Evolutionary conservation across 2,329 filamentous ascomycete species (phyloP).

Genomic region (Mycosphaerella arachidis): DNA sequence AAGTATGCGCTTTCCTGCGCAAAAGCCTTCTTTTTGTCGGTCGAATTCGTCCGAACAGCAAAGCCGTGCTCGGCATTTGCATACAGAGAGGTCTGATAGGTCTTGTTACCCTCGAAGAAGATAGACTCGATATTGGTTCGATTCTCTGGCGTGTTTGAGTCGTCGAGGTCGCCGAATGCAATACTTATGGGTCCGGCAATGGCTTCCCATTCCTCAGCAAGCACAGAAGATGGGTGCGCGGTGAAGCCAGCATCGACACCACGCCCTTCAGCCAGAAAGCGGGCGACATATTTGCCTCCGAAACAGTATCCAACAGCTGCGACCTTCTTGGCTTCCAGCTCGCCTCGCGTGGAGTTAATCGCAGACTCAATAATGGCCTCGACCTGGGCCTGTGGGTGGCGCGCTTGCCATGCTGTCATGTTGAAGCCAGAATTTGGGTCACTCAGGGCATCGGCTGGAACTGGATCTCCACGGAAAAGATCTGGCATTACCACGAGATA

Average conservation of each 20-base stretch:
- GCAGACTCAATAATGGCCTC: constrained; percentile 46
- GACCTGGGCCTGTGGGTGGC: constrained; percentile 39
- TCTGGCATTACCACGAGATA: constrained; percentile 35
- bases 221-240: constrained; percentile 67
- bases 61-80: constrained; percentile 34
- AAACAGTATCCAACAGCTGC: constrained; percentile 71
- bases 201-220: constrained; percentile 59
- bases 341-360: constrained; percentile 47
- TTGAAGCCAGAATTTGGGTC: constrained; percentile 36
- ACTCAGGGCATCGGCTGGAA: constrained; percentile 24
- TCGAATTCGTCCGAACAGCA: constrained; percentile 31
- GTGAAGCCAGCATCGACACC: constrained; percentile 59
- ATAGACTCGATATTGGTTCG: constrained; percentile 27
- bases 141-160: constrained; percentile 19
- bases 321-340: constrained; percentile 52
- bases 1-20: constrained; percentile 34
- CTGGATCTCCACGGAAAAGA: constrained; percentile 33
- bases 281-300: constrained; percentile 68
- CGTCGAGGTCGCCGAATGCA: constrained; percentile 34
- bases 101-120: constrained; percentile 27
- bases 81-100: constrained; percentile 33
- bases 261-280: constrained; percentile 53
- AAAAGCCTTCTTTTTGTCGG: constrained; percentile 28
- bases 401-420: constrained; percentile 42
- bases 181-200: constrained; percentile 67